phyloP scores from a whole-genome alignment of 768 basidiomycete genomes.

The Mycena floridula region DNA sequence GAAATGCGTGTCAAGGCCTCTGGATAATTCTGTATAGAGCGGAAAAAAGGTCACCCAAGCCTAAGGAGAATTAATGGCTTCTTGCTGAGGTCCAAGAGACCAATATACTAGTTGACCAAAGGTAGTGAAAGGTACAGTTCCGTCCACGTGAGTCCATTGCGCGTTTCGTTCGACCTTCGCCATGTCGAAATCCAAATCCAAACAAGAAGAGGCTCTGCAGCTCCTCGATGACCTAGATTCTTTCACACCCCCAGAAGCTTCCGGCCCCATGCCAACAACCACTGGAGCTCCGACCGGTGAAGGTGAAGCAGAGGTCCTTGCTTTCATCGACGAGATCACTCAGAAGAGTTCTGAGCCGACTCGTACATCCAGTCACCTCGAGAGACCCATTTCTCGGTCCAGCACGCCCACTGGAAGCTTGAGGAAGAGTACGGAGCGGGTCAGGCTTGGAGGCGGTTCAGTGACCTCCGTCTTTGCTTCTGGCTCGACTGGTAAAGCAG shows the following conservation, averaged over 20 bases:
- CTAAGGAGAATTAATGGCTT: too few species aligned
- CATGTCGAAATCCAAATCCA: conserved; percentile 59
- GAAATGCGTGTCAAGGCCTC: too few species aligned
- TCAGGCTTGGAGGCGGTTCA: conserved; percentile 51
- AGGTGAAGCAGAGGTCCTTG: conserved; percentile 80
- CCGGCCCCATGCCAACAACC: conserved; percentile 14
- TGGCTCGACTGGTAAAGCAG: conserved; percentile 17
- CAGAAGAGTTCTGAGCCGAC: conserved; percentile 84
- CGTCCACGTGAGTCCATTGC: not conserved
- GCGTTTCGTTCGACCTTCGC: conserved; percentile 13
- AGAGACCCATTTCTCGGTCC: conserved; percentile 55
- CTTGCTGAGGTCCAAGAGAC: too few species aligned
- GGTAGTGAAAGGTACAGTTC: not conserved
- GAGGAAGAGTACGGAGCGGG: conserved; percentile 73
- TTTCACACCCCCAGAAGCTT: conserved; percentile 41
- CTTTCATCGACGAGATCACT: conserved; percentile 92
- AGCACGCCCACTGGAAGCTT: conserved; percentile 55
- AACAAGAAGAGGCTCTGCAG: conserved; percentile 83
- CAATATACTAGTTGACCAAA: too few species aligned
- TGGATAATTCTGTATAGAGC: too few species aligned
- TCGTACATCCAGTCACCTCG: conserved; percentile 48
- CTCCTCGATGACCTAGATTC: conserved; percentile 94
- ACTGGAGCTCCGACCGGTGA: conserved; percentile 29
- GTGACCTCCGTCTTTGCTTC: conserved; percentile 19
- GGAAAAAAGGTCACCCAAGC: too few species aligned